Evolutionary conservation across 257 asterid species (phyloP).

Genomic region (Perilla frutescens): DNA sequence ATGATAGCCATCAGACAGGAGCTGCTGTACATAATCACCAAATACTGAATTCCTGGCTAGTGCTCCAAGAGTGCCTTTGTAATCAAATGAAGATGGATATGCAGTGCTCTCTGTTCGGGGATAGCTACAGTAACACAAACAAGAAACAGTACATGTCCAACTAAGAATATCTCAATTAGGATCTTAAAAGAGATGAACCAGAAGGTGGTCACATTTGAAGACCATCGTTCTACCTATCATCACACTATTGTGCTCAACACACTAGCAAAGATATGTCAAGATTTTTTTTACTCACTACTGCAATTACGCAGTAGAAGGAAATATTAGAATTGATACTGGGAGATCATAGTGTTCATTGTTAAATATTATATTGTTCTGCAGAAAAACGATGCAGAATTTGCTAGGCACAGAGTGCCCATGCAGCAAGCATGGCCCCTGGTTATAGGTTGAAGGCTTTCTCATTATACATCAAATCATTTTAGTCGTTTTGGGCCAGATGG

Average conservation of each 20-base stretch:
- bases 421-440: not conserved
- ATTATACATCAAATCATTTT: not conserved
- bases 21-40: slow-evolving; percentile 70
- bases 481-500: not conserved
- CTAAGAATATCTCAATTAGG: slow-evolving; percentile 22
- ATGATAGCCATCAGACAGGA: slow-evolving; percentile 60
- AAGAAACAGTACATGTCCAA: slow-evolving; percentile 5
- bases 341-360: not conserved
- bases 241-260: slow-evolving; percentile 17
- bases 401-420: not conserved
- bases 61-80: slow-evolving; percentile 75
- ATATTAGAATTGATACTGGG: slow-evolving; percentile 4
- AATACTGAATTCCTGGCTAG: slow-evolving; percentile 58
- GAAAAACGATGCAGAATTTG: not conserved
- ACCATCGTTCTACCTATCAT: slow-evolving; percentile 19
- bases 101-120: slow-evolving; percentile 98
- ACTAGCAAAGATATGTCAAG: not conserved
- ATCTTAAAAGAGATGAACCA: slow-evolving; percentile 16
- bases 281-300: slow-evolving; percentile 11
- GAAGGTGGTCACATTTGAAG: slow-evolving; percentile 15
- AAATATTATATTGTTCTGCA: not conserved
- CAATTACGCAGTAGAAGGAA: not conserved
- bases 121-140: slow-evolving; percentile 54
- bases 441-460: too few relatives aligned
- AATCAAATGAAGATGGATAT: slow-evolving; percentile 90